A percentile compares a stretch with the other conserved stretches of the same genome.
phyloP scores from a whole-genome alignment of 768 basidiomycete species.

The Pleurotus eryngii region DNA sequence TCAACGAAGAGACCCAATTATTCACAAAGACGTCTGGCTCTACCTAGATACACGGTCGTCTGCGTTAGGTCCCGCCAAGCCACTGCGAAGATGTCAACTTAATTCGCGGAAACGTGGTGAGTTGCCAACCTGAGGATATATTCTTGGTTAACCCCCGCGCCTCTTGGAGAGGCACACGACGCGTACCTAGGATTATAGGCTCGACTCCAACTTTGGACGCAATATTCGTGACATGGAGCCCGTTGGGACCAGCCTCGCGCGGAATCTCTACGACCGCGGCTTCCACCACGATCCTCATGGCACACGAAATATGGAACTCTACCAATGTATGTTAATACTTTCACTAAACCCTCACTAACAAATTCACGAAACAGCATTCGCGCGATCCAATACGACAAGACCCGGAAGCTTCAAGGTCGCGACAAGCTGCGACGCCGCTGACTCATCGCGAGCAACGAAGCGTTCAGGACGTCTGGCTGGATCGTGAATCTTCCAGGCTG shows the following conservation, averaged over 20 bases:
- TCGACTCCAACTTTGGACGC: constrained; percentile 19
- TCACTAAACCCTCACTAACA: not conserved
- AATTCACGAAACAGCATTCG: constrained; percentile 10
- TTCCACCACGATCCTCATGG: constrained; percentile 14
- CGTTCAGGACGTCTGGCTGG: constrained; percentile 7
- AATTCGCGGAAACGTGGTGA: constrained; percentile 29
- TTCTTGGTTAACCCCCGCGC: no score
- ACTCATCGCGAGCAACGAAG: constrained; percentile 10
- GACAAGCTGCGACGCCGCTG: constrained; percentile 15
- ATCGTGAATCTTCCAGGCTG: constrained; percentile 7
- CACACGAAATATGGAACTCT: constrained; percentile 16
- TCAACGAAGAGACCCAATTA: constrained; percentile 26
- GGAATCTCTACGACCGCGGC: constrained; percentile 17
- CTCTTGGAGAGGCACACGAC: no score
- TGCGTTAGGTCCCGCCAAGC: no score
- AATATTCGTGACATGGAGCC: constrained; percentile 26
- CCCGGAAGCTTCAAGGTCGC: constrained; percentile 11
- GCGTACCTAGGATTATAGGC: constrained; percentile 12
- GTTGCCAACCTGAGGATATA: constrained; percentile 24
- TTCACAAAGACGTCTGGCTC: constrained; percentile 25
- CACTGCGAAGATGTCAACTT: no score
- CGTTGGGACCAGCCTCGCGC: constrained; percentile 21
- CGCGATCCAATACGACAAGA: not conserved
- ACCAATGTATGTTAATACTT: no score
- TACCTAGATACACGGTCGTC: not conserved